Conservation (phyloP, 306 rosid genomes). For the Acacia confusa region DNA sequence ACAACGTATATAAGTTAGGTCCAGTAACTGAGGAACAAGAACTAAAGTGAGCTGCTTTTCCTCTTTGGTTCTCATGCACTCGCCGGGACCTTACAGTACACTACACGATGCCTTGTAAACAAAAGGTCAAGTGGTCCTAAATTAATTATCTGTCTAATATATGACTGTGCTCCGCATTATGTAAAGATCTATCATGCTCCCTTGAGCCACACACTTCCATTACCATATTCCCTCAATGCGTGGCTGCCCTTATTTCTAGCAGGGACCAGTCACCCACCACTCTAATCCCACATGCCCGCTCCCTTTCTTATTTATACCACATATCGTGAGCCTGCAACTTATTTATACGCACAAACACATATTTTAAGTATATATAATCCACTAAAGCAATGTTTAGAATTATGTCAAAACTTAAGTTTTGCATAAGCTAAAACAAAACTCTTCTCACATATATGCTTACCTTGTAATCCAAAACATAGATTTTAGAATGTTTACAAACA, state of each 20-base stretch:
- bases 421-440: too few species aligned
- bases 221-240: neutral
- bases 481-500: too few species aligned
- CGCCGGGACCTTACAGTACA: neutral
- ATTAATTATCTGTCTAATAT: neutral
- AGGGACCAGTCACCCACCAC: neutral
- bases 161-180: neutral
- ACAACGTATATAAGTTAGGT: neutral
- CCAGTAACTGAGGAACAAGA: neutral
- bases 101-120: neutral
- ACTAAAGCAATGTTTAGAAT: too few species aligned
- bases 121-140: neutral
- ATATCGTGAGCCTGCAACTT: neutral
- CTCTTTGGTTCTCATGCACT: neutral
- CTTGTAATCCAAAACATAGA: too few species aligned
- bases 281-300: neutral
- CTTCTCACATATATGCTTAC: too few species aligned
- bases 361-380: too few species aligned
- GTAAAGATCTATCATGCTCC: neutral
- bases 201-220: neutral
- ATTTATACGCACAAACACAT: too few species aligned
- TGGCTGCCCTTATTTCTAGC: neutral
- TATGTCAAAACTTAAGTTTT: too few species aligned
- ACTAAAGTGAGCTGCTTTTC: neutral
- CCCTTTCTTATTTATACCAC: neutral